Base-by-base conservation (phyloP, 805 yeast species). In the Saccharomycopsis sp. region DNA sequence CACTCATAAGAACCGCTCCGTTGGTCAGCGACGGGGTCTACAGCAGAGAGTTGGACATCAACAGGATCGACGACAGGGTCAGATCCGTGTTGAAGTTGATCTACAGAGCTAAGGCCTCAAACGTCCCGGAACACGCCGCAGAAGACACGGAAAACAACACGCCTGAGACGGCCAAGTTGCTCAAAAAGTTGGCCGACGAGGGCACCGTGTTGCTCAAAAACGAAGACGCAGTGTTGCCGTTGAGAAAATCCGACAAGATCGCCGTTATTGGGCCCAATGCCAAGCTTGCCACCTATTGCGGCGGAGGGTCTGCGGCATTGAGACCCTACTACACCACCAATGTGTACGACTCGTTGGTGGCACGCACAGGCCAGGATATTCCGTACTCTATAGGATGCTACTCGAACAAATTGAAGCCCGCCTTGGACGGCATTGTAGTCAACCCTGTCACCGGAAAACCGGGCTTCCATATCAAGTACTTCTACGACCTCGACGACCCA, bases 261-360 rank as follows among this genome's bases (percentile, higher is more conserved):
- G 80, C 81, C 1, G 77, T 83, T 18, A 79, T 83, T 64, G 89
- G 88, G 2, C 85, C 86, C 41, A 80, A 79, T 61, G 85, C 81
- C 24, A 79, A 74, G 61, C 67, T 65, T 51, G 71, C 81, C 4
- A 75, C 77, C 46, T 78, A 73, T 60, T 77, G 81, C 23, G 87
- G 87, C 58, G 87, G 87, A 61, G 87, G 87, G 5, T 81, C 85
- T 20, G 85, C 86, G 41, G 71, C 81, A 9, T 68, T 79, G 61
- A 67, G 69, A 21, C 76, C 82, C 2, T 75, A 79, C 64, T 78
- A 80, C 66, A 69, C 73, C 15, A 72, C 78, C 7, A 69, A 81
- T 14, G 83, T 83, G 2, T 75, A 66, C 50, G 78, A 79, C 16
- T 82, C 79, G 16, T 76, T 81, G 56, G 56, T 66, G 8, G 61